A percentile compares a stretch with the other conserved stretches of the same genome.
These are phyloP conservation scores for Tuber aestivum DNA, from an alignment of 495 filamentous ascomycete species.

Conservation along the genomic window DNA sequence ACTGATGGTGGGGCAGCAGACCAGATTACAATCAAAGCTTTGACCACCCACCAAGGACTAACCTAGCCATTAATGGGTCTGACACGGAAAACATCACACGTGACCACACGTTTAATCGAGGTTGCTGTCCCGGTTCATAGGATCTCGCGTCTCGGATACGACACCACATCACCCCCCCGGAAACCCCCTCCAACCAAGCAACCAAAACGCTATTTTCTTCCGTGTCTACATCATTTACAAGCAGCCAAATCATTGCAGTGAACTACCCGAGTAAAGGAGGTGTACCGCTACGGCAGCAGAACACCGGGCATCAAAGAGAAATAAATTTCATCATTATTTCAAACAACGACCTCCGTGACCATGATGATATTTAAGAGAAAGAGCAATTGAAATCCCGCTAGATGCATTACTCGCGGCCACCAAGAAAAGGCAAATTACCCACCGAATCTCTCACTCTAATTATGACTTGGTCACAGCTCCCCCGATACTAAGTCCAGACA, in stretches of 20 bases:
- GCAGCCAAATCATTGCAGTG: neutral
- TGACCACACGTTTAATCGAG: neutral
- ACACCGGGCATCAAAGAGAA: neutral
- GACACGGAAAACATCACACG: neutral
- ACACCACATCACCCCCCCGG: neutral
- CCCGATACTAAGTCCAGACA: slow-evolving; percentile 35
- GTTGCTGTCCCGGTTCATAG: neutral
- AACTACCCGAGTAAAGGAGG: neutral
- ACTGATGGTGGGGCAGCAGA: slow-evolving; percentile 35
- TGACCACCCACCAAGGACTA: slow-evolving; percentile 1
- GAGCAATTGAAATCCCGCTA: neutral
- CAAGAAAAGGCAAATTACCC: neutral
- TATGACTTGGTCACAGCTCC: slow-evolving; percentile 25
- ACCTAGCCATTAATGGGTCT: neutral
- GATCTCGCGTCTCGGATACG: neutral
- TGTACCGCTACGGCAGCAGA: neutral
- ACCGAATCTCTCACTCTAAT: neutral
- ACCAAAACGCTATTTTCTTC: neutral
- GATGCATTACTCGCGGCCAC: neutral
- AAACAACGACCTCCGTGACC: neutral
- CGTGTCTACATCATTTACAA: neutral
- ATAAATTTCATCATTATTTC: neutral
- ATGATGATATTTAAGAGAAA: neutral
- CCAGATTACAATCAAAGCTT: slow-evolving; percentile 33
- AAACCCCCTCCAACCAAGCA: neutral